Base-by-base conservation (phyloP, 768 basidiomycete species). In the Phylloporus sp. region DNA sequence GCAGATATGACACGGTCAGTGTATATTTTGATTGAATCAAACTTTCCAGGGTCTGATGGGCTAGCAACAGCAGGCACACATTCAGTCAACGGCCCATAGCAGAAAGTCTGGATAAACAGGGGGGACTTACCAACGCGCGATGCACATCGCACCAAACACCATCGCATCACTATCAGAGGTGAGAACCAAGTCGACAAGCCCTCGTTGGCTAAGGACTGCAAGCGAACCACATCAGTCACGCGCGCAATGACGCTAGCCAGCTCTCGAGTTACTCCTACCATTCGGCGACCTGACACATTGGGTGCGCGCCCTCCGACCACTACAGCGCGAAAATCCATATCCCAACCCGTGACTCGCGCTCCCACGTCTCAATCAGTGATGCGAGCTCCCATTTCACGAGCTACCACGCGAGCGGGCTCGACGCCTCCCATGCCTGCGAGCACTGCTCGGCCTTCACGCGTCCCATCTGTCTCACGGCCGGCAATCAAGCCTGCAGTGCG, bases 311-410 rank as follows among this genome's bases (percentile, higher is more conserved):
- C 53, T 28, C 45, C 53, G 43, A 27, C 38, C 9, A 45, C 49
- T 10, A 16, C 27, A 5, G 20, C 50, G 10, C 56, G 52, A 22
- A 45, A 28, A n/a, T 45, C 53, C 2, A 16, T 45, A 22, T 67
- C 64, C 6, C 65, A 57, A 16, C 60, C 64, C 2, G 54, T 54
- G 43, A 62, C 65, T 0, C 65, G 62, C n/a, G 52, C 60, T 10
- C 53, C 59, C 31, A 59, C 64, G 6, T 54, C 59, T 10, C 63
- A 66, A 22, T 60, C 65, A 2, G 58, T 56, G 13, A 34, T 52
- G 8, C 50, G 54, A n/a, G 51, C 49, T 1, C 53, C 63, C 1
- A 5, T 45, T 16, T 62, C 61, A 16, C 50, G 59, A 38, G 49
- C 57, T 8, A 61, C 57, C 4, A 63, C 66, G 6, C 57, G 59